Evolutionary conservation across 2,329 filamentous ascomycete genomes (phyloP), one percentile per base, ranked within the genome.

Genomic region (Hirsutella minnesotensis): DNA sequence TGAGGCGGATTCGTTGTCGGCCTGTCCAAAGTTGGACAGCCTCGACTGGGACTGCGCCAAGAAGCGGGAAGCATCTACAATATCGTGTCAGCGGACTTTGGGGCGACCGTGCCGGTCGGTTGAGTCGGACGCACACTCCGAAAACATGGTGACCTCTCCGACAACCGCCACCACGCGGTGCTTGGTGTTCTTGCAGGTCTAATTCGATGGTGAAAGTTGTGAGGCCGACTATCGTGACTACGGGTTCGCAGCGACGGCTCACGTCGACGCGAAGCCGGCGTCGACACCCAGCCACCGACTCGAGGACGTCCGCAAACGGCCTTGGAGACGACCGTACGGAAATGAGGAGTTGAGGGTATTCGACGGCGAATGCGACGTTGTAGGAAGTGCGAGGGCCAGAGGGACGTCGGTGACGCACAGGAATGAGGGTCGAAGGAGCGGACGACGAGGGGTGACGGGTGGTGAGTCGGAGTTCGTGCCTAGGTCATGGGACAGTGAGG

Each of bases 31-130:
- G 61, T 69, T 79, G 52, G 83, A 86, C 56, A 96, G 72, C 49
- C 87, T 83, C 47, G 89, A 94, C 70, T 95, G 89, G 52, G 89
- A 95, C 76, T 96, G 92, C 47, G 89, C 86, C 55, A 98, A 79
- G 63, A 98, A 98, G 54, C 83, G 83, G 52, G 90, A 96, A 56
- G 92, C 92, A 81, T 96, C 92, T 95, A 57, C 42, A 39, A 1
- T n/a, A 42, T 29, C 38, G 39, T 9, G 47, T 59, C 42, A 57
- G 53, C 40, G 34, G 20, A 34, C 33, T 27, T 38, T 39, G 19
- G 15, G 29, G 30, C 38, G 35, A 9, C 22, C 9, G 33, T 39
- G 15, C 24, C 13, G 29, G 15, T 9, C 4, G 7, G 24, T 3
- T 19, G 24, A 27, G 38, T 35, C 44, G 20, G 10, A 71, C 86